These are phyloP conservation scores for Coccinonectria pachysandricola DNA, from an alignment of 2,329 filamentous ascomycete species.

Conservation along the genomic window DNA sequence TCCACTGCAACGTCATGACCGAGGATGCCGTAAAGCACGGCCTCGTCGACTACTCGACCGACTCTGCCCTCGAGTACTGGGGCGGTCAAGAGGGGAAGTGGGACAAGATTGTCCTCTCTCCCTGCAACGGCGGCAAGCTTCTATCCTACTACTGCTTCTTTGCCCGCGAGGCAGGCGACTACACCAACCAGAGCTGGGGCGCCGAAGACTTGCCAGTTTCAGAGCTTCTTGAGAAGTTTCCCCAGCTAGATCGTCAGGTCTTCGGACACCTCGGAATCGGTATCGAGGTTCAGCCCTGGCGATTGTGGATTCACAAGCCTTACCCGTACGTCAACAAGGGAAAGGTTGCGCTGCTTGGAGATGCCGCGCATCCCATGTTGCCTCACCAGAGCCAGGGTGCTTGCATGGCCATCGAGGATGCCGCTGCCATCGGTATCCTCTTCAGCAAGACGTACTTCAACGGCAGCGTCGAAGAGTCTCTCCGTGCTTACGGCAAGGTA, in stretches of 20 bases:
- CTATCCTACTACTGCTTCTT: conserved; percentile 65
- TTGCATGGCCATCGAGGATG: conserved; percentile 59
- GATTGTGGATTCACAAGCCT: conserved; percentile 50
- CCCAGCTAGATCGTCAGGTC: conserved; percentile 48
- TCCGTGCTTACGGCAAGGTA: conserved; percentile 41
- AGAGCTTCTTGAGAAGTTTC: conserved; percentile 51
- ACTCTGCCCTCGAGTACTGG: conserved; percentile 60
- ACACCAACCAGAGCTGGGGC: conserved; percentile 50
- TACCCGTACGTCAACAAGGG: conserved; percentile 47
- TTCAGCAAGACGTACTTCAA: conserved; percentile 39
- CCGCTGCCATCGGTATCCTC: conserved; percentile 50
- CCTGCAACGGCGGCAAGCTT: conserved; percentile 55
- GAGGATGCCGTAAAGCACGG: conserved; percentile 49
- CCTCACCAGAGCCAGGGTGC: conserved; percentile 60
- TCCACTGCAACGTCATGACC: conserved; percentile 54
- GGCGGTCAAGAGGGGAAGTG: conserved; percentile 52
- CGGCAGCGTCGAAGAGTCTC: conserved; percentile 36
- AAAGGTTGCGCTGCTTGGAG: conserved; percentile 48
- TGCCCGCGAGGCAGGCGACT: conserved; percentile 38
- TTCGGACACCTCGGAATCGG: conserved; percentile 47
- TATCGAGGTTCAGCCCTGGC: conserved; percentile 54
- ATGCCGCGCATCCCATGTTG: conserved; percentile 61
- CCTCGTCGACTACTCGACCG: conserved; percentile 50
- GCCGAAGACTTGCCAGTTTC: conserved; percentile 40
- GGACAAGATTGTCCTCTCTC: conserved; percentile 62